Conservation (phyloP, 139 green algal genomes). For the Chlorella ohadii region DNA sequence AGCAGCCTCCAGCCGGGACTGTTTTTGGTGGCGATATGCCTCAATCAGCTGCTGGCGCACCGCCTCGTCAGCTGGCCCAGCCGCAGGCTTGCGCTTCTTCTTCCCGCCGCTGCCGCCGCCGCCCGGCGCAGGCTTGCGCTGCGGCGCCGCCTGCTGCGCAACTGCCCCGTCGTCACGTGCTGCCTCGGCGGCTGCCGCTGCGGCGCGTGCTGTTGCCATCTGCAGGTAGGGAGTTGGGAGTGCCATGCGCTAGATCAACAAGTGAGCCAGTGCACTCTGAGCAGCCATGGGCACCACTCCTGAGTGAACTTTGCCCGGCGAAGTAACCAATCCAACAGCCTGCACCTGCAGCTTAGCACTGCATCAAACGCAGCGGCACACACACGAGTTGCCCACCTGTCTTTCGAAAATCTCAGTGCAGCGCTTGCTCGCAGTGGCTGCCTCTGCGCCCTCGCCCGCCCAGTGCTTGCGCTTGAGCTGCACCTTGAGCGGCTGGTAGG, state of each 20-base stretch:
- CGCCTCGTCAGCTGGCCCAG: background rate
- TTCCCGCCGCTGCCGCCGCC: background rate
- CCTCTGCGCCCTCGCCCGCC: background rate
- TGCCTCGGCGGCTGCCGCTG: background rate
- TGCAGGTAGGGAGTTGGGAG: background rate
- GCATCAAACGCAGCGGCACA: background rate
- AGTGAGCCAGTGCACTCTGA: no score
- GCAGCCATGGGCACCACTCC: no score
- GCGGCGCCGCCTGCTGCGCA: background rate
- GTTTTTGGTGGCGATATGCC: constrained; percentile 27
- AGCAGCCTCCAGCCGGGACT: constrained; percentile 1
- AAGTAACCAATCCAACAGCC: no score
- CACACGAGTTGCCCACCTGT: no score
- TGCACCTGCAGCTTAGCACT: no score
- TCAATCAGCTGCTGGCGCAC: constrained; percentile 25
- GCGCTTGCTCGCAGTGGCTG: background rate
- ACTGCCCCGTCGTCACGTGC: background rate
- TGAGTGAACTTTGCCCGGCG: no score
- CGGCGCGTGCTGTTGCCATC: background rate
- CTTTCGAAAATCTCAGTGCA: constrained; percentile 30
- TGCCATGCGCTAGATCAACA: background rate
- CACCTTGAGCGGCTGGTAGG: constrained; percentile 24
- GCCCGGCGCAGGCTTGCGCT: background rate
- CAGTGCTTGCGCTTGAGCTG: constrained; percentile 47
- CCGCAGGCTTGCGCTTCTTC: background rate